phyloP scores from a whole-genome alignment of 768 basidiomycete genomes.

The Mycena leptocephala region DNA sequence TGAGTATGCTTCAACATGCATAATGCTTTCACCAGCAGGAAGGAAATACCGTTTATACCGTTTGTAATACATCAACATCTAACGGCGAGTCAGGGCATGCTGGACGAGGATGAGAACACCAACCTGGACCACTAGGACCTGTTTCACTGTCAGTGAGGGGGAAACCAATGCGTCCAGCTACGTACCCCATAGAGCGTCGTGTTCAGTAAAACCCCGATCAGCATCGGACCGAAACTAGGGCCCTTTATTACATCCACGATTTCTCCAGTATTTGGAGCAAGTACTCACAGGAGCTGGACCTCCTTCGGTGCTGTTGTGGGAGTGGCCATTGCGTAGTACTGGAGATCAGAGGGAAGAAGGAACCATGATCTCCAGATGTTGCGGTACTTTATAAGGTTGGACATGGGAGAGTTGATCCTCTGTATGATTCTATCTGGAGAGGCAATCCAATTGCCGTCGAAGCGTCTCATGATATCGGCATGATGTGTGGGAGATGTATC shows the following conservation, averaged over 20 bases:
- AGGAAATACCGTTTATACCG: slow-evolving; percentile 18
- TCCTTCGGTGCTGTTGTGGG: neutral
- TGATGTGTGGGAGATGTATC: too few relatives aligned
- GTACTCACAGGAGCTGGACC: neutral
- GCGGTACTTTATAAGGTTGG: neutral
- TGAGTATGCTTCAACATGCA: neutral
- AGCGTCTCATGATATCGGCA: too few relatives aligned
- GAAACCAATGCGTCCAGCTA: neutral
- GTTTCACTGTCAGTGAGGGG: neutral
- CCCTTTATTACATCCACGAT: too few relatives aligned
- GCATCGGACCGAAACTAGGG: slow-evolving; percentile 6
- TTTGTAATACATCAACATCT: slow-evolving; percentile 21
- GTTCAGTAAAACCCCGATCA: slow-evolving; percentile 1
- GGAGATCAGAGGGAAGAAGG: neutral
- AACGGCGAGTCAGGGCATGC: neutral
- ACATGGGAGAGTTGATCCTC: too few relatives aligned
- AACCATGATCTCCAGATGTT: neutral
- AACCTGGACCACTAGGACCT: slow-evolving; percentile 26
- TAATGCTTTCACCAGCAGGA: neutral
- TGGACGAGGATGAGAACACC: neutral
- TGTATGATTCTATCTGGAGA: too few relatives aligned
- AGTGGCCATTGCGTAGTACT: neutral
- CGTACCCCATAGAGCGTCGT: slow-evolving; percentile 13
- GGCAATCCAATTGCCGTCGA: too few relatives aligned
- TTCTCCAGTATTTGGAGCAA: neutral